Percentiles rank a stretch among this genome's conserved stretches.
phyloP scores from a whole-genome alignment of 352 stramenopile species.

The Phytophthora sojae region DNA sequence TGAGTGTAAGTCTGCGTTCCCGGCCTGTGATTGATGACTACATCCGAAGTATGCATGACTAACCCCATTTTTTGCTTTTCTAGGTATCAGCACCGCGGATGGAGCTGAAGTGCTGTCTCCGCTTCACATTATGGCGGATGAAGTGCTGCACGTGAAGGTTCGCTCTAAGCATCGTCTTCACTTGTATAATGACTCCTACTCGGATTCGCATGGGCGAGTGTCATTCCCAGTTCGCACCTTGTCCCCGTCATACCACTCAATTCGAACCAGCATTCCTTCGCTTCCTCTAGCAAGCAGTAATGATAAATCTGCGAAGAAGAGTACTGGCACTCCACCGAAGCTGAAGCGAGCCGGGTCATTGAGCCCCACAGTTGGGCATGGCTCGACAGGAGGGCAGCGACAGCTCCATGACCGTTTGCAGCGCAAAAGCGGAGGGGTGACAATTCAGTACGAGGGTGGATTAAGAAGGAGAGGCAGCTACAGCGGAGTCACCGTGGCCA shows the following conservation, averaged over 20 bases:
- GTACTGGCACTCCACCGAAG: conserved; percentile 25
- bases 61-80: conserved; percentile 25
- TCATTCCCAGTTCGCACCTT: conserved; percentile 35
- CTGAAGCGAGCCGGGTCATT: conserved; percentile 31
- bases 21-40: neutral
- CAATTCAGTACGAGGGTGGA: conserved; percentile 14
- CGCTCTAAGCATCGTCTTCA: conserved; percentile 58
- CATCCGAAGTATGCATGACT: neutral
- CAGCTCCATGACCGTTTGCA: conserved; percentile 39
- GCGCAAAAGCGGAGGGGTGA: conserved; percentile 25
- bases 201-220: conserved; percentile 29
- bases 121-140: conserved; percentile 75
- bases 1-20: conserved; percentile 50
- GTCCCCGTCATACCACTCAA: conserved; percentile 33
- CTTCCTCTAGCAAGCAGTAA: conserved; percentile 9
- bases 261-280: conserved; percentile 21
- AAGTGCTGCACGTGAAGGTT: conserved; percentile 75
- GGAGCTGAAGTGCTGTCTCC: conserved; percentile 74
- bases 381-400: conserved; percentile 37
- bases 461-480: conserved; percentile 38
- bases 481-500: conserved; percentile 21
- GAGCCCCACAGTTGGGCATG: conserved; percentile 32
- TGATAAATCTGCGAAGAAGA: conserved; percentile 21
- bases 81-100: conserved; percentile 63
- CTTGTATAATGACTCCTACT: conserved; percentile 36